Evolutionary conservation across 1,139 yeast species (phyloP), one percentile per base, ranked within the genome.

Genomic region (Suhomyces bokatorum): DNA sequence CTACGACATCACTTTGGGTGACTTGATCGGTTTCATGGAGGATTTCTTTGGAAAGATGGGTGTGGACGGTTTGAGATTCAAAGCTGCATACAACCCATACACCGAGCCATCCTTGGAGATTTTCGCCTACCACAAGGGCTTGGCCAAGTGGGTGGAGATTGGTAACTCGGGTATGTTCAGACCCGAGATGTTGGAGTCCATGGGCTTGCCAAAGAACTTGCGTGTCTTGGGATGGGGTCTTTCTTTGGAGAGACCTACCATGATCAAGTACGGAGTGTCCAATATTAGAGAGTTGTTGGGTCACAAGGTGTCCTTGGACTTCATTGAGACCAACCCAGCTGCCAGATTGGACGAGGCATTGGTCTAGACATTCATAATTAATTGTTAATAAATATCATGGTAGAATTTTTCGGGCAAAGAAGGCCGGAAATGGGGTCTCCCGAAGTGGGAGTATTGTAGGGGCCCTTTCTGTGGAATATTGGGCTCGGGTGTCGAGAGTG

Each of bases 101-200:
- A 95, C 99, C 50, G 99, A 95, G 70, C 99, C 99, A 49, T 87
- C 97, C 14, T 81, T 95, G 83, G 99, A 95, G 74, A 93, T 95
- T 57, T 95, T 86, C 69, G 95, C 98, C 46, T 93, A 89, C 85
- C 99, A 95, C 71, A 84, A 83, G 59, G 97, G 97, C 39, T 79
- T 95, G 59, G 85, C 80, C 60, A 93, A 90, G 67, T 95, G 99
- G 99, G 99, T 95, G 52, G 99, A 95, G 75, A 91, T 95, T 62
- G 99, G 99, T 67, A 95, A 95, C 77, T 89, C 97, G 20, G 99
- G 99, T 67, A 87, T 95, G 97, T 95, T 95, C 78, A 84, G 99
- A 73, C 99, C 99, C 20, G 99, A 95, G 70, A 95, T 95, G 99
- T 79, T 95, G 66, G 97, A 90, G 71, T 75, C 97, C 39, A 91